These are phyloP conservation scores for Citrullus amarus DNA, from an alignment of 306 rosid species.

Conservation along the genomic window DNA sequence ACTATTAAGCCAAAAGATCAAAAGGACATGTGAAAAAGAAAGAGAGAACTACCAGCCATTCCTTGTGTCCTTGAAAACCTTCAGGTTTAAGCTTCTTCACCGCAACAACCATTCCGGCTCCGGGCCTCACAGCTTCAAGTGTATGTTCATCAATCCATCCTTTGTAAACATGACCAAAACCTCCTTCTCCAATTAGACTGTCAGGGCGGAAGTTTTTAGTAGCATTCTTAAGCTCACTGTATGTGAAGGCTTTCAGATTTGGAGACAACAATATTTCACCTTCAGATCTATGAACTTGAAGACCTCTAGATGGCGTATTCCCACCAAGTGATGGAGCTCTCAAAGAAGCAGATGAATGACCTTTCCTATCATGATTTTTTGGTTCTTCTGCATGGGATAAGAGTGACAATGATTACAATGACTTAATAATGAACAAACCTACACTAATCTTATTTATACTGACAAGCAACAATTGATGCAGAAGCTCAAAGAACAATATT, in stretches of 20 bases:
- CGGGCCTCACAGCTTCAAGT: conserved; percentile 15
- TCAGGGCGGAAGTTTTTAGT: conserved; percentile 22
- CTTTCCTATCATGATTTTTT: background rate
- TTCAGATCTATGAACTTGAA: conserved; percentile 8
- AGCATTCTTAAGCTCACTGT: conserved; percentile 17
- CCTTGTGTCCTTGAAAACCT: conserved; percentile 21
- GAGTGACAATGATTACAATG: background rate
- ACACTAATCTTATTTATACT: background rate
- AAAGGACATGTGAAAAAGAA: background rate
- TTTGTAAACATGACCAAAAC: conserved; percentile 27
- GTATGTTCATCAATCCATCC: conserved; percentile 26
- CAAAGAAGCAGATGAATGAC: conserved; percentile 4
- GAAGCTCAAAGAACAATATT: background rate
- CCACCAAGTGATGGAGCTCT: background rate
- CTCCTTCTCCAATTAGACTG: conserved; percentile 24
- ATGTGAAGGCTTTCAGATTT: conserved; percentile 11
- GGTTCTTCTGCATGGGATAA: conserved; percentile 3
- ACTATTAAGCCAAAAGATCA: background rate
- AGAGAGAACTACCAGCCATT: conserved; percentile 23
- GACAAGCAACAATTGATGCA: background rate
- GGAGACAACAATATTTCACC: conserved; percentile 18
- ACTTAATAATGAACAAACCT: background rate
- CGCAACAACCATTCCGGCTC: conserved; percentile 18
- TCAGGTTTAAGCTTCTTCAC: conserved; percentile 25
- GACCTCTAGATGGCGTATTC: conserved; percentile 6